These are phyloP conservation scores for Lotus japonicus DNA, from an alignment of 306 rosid species.

Conservation along the genomic window DNA sequence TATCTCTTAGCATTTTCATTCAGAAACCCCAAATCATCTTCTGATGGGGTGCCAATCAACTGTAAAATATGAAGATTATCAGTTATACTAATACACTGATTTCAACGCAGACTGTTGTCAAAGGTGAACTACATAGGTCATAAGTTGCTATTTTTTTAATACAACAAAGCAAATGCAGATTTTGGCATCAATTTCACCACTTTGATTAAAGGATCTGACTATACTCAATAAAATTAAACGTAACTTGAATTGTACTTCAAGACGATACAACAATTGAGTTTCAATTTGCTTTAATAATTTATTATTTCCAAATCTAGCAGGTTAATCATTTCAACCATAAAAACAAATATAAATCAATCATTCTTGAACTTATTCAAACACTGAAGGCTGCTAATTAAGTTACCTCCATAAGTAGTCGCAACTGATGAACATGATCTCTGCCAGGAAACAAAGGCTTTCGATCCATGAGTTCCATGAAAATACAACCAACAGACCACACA, in stretches of 20 bases:
- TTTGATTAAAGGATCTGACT: not conserved
- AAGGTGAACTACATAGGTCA: not conserved
- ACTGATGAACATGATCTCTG: constrained; percentile 92
- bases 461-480: constrained; percentile 97
- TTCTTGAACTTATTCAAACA: constrained; percentile 11
- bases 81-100: not conserved
- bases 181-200: not conserved
- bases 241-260: not conserved
- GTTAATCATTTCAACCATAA: constrained; percentile 10
- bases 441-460: constrained; percentile 94
- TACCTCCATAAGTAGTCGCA: constrained; percentile 98
- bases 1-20: constrained; percentile 97
- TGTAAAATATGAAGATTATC: constrained; percentile 34
- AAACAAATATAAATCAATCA: not conserved
- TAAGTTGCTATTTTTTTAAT: not conserved
- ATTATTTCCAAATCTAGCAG: not conserved
- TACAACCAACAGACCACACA: constrained; percentile 97
- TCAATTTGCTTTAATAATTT: constrained; percentile 10
- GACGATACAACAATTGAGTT: constrained; percentile 16
- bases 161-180: not conserved
- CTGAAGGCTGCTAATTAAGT: not conserved
- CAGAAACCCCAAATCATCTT: constrained; percentile 79
- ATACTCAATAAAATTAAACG: not conserved
- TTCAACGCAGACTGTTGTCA: constrained; percentile 3
- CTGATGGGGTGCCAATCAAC: constrained; percentile 98